Base-by-base conservation (phyloP, 768 basidiomycete genomes). In the Collybia mongolica region DNA sequence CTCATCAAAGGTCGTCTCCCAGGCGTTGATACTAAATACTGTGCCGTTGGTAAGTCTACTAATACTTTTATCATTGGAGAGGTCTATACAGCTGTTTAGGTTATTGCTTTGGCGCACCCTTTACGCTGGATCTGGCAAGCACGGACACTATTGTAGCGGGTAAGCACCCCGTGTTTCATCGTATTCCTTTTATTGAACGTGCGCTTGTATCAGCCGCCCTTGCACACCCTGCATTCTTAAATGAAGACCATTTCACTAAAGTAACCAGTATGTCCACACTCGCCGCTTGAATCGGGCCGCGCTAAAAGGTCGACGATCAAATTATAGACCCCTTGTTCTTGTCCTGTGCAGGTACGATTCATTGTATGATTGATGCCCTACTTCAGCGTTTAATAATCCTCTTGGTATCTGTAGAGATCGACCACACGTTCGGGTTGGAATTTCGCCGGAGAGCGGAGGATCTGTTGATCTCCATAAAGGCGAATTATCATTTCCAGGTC, bases 91-190 rank as follows among this genome's bases (percentile, higher is more conserved):
- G n/a, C 3, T 9, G 2, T 15, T 9, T 24, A 83, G 80, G 82
- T 12, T 82, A 82, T 53, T 85, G 80, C 57, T 83, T 82, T 52
- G 81, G 81, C 3, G 83, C 69, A 0, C 80, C 80, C 0, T 81
- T 71, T 48, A 72, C 71, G 7, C 68, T 83, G 45, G 68, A 79
- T 5, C 66, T 76, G 3, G 72, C 74, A 1, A 67, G 71, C 6
- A 76, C 68, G 0, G 75, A 79, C 39, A 67, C 72, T 29, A 58
- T 81, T 15, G 66, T 69, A 1, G 79, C 81, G 15, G 73, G 81
- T 81, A 60, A 18, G 69, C 11, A 7, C 37, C 15, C 20, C 2
- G 35, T 14, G 14, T 22, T 2, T 3, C 11, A 20, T 36, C 17
- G 9, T n/a, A 32, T 12, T 32, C 3, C n/a, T 40, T 3, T 5